Percentiles rank a stretch among this genome's conserved stretches.
phyloP scores from a whole-genome alignment of 495 filamentous ascomycete species.

The Trichocladium uniseriatum region DNA sequence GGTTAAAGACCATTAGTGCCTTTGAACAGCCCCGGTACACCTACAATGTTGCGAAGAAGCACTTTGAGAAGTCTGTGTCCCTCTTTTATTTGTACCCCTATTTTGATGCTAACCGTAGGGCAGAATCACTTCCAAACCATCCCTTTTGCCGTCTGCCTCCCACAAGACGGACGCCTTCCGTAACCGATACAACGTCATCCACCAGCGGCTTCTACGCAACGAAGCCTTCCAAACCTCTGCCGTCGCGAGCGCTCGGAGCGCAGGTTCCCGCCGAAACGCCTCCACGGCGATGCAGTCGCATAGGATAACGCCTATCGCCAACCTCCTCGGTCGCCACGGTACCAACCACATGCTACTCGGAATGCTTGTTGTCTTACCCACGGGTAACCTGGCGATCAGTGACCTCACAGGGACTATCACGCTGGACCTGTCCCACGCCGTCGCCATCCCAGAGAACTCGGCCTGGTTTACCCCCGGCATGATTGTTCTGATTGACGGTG shows the following conservation, averaged over 20 bases:
- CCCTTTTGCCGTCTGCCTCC: constrained; percentile 67
- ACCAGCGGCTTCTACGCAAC: constrained; percentile 84
- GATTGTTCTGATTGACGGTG: constrained; percentile 87
- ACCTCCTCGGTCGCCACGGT: constrained; percentile 82
- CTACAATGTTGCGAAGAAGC: constrained; percentile 82
- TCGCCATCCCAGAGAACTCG: constrained; percentile 71
- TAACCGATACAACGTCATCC: constrained; percentile 79
- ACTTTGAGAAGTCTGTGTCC: constrained; percentile 62
- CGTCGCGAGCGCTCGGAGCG: constrained; percentile 41
- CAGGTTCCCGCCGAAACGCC: constrained; percentile 47
- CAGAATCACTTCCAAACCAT: constrained; percentile 54
- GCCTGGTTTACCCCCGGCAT: constrained; percentile 90
- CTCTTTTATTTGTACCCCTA: not conserved
- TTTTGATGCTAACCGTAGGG: not conserved
- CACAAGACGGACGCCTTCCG: constrained; percentile 81
- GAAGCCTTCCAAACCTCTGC: constrained; percentile 82
- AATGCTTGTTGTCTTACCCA: constrained; percentile 68
- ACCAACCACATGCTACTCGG: constrained; percentile 81
- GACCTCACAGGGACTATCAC: constrained; percentile 82
- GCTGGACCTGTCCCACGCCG: constrained; percentile 72
- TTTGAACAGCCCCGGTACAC: constrained; percentile 78
- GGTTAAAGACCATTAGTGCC: constrained; percentile 68
- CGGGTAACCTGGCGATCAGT: constrained; percentile 69
- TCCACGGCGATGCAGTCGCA: constrained; percentile 53
- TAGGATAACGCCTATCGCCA: constrained; percentile 86